Percentiles rank a stretch among this genome's conserved stretches.
phyloP scores from a whole-genome alignment of 139 green algal genomes.

The Dunaliella primolecta region DNA sequence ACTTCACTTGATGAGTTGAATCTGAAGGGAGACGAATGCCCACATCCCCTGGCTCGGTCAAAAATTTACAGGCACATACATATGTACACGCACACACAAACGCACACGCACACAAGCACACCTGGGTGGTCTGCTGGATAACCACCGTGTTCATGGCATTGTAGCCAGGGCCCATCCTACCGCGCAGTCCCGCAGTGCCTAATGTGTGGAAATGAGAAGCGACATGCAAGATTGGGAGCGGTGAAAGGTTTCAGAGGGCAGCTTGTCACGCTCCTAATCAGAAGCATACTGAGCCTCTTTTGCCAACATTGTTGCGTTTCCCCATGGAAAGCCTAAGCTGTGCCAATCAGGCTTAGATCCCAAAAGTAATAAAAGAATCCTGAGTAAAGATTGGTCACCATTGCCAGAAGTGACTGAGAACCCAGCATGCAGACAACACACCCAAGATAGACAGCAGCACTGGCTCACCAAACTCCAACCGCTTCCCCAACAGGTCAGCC shows the following conservation, averaged over 20 bases:
- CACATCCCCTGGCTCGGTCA: too few relatives aligned
- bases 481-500: conserved; percentile 31
- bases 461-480: conserved; percentile 60
- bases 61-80: too few relatives aligned
- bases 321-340: neutral
- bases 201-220: neutral
- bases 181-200: conserved; percentile 75
- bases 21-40: too few relatives aligned
- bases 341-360: neutral
- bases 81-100: too few relatives aligned
- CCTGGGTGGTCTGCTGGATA: conserved; percentile 77
- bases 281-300: neutral
- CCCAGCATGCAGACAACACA: neutral
- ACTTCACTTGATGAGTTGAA: too few relatives aligned
- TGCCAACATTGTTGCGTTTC: neutral
- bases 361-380: neutral
- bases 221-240: neutral
- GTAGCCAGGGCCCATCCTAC: conserved; percentile 64
- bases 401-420: neutral
- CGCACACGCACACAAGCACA: too few relatives aligned
- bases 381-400: neutral
- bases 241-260: neutral
- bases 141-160: conserved; percentile 73
- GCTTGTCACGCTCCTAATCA: neutral
- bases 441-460: neutral